Evolutionary conservation across 306 rosid genomes (phyloP).

Genomic region (Biancaea sappan): DNA sequence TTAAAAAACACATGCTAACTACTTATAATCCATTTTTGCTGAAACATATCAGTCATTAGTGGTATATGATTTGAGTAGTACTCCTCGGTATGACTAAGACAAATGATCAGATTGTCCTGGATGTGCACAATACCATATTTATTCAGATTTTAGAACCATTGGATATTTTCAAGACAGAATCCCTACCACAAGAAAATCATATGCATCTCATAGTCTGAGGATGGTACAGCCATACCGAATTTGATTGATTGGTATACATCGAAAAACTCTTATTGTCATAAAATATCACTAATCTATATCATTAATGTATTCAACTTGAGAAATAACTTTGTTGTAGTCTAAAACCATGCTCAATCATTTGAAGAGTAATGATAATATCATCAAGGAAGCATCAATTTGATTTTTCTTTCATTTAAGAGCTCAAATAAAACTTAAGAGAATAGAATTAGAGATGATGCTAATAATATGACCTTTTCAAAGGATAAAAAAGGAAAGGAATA

Average conservation of each 20-base stretch:
- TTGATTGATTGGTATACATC: not conserved
- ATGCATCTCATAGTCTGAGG: not conserved
- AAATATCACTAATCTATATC: not conserved
- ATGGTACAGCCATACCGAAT: not conserved
- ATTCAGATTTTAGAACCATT: not conserved
- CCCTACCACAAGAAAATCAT: not conserved
- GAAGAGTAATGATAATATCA: not conserved
- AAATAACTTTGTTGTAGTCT: not conserved
- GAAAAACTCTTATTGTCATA: not conserved
- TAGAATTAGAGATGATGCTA: not conserved
- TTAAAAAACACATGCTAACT: not conserved
- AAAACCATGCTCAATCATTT: not conserved
- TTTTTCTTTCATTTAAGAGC: slow-evolving; percentile 7
- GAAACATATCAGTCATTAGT: not conserved
- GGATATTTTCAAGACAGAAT: not conserved
- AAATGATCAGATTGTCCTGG: not conserved
- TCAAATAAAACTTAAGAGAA: not conserved
- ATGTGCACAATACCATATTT: not conserved
- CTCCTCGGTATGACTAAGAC: not conserved
- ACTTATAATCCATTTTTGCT: slow-evolving; percentile 1
- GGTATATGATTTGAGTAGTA: not conserved
- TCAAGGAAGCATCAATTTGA: not conserved
- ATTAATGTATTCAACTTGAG: not conserved
- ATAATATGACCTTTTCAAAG: not conserved
- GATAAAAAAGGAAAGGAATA: not conserved